Base-by-base conservation (phyloP, 1,284 basidiomycete species). In the Takashimella koratensis region DNA sequence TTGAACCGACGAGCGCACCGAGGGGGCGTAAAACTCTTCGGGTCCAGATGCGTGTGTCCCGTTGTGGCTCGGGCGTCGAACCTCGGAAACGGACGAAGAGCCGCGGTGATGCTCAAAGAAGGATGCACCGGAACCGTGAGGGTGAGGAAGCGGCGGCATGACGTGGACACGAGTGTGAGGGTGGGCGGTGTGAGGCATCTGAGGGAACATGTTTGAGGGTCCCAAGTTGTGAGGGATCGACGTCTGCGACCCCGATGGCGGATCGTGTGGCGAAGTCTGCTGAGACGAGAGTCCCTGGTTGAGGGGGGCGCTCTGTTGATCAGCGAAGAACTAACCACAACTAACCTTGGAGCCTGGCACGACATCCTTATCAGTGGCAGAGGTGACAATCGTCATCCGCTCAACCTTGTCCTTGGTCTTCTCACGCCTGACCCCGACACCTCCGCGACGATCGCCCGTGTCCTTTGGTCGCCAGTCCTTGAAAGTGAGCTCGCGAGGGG, bases 331-430 rank as follows among this genome's bases (percentile, higher is more conserved):
- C 8, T 13, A 43, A 22, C 43, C 19, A 19, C 11, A 5, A 58
- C 68, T 52, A 47, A 67, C 68, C 61, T 71, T 71, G 25, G 70
- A 71, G 2, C 66, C 70, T 2, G 65, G 63, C 5, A 66, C 64
- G 4, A 65, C 57, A 16, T 73, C 71, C 54, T 67, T 68, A 43
- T 73, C 72, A 12, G 46, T 56, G 1, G 58, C 49, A 6, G 58
- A 57, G 13, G 71, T 71, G 24, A 67, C 60, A 43, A 74, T 73
- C 48, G 64, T 71, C 67, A 73, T 64, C 44, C 66, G 59, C 57
- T 72, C 71, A 3, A 73, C 70, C 58, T 68, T 72, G 51, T 72
- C 71, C 41, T 66, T 66, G 1, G 65, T 72, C 66, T 72, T 72
- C 43, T 73, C 71, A n/a, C 70, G 60, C 47, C 70, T 58, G 20